Evolutionary conservation across 2,329 filamentous ascomycete genomes (phyloP).

Genomic region (Colletotrichum karsti): DNA sequence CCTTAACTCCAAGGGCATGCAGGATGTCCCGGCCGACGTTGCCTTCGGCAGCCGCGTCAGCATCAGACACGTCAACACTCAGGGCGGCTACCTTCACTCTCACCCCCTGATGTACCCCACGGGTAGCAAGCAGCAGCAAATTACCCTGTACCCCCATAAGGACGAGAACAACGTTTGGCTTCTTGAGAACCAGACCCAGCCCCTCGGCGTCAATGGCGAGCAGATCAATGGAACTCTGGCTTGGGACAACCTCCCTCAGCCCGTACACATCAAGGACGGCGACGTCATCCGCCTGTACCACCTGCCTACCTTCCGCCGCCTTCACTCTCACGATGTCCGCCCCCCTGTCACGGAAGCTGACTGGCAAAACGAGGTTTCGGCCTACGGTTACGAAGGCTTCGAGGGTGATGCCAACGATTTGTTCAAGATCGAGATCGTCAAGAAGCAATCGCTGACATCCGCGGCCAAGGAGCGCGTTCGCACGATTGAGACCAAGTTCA

Average conservation of each 20-base stretch:
- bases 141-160: constrained; percentile 98
- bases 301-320: constrained; percentile 80
- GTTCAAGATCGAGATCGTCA: constrained; percentile 95
- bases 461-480: constrained; percentile 85
- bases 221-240: constrained; percentile 82
- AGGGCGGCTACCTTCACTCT: constrained; percentile 97
- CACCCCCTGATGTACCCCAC: constrained; percentile 97
- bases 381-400: constrained; percentile 97
- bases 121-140: constrained; percentile 98
- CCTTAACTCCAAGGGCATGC: constrained; percentile 95
- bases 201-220: constrained; percentile 77
- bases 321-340: constrained; percentile 96
- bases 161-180: constrained; percentile 98
- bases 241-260: constrained; percentile 79
- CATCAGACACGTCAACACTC: constrained; percentile 94
- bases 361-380: constrained; percentile 96
- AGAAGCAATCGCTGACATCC: constrained; percentile 82
- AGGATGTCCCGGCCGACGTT: constrained; percentile 92
- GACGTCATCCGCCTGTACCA: constrained; percentile 87
- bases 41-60: constrained; percentile 86
- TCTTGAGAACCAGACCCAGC: constrained; percentile 95
- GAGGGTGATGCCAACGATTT: constrained; percentile 96
- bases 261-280: constrained; percentile 79
- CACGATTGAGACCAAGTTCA: constrained; percentile 97
- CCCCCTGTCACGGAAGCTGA: constrained; percentile 86